A percentile compares a stretch with the other conserved stretches of the same genome.
These are phyloP conservation scores for Closterium sp. DNA, from an alignment of 139 green algal genomes.

Conservation along the genomic window DNA sequence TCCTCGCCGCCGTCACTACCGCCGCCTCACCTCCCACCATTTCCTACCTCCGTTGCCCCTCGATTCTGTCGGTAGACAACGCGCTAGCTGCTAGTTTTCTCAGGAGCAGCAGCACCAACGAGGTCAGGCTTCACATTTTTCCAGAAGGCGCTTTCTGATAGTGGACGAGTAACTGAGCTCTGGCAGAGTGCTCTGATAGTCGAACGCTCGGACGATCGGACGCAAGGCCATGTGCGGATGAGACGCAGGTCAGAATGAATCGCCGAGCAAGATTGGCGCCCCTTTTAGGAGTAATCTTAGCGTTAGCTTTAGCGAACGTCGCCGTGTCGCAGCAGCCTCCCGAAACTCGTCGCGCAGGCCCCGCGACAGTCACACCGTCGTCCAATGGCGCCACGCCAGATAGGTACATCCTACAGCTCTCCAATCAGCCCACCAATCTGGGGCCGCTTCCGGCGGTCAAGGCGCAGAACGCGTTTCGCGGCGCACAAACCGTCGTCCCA, in stretches of 20 bases:
- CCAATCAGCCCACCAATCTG: background rate
- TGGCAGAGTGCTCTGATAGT: too few relatives aligned
- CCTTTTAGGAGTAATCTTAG: background rate
- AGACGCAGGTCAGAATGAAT: background rate
- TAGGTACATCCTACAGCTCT: background rate
- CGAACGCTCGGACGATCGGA: too few relatives aligned
- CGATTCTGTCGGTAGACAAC: background rate
- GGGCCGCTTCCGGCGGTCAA: background rate
- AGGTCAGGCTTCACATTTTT: too few relatives aligned
- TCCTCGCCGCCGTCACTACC: background rate
- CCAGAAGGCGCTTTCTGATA: background rate
- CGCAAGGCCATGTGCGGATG: background rate
- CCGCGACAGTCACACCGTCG: background rate
- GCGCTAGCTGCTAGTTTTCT: background rate
- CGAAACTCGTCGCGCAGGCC: background rate
- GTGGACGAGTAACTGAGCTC: background rate
- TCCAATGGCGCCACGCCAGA: background rate
- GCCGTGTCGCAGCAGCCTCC: background rate
- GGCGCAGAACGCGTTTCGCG: background rate
- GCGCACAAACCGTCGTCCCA: background rate
- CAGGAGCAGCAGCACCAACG: background rate
- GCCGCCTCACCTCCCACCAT: background rate
- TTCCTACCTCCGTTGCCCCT: background rate
- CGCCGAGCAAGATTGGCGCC: background rate
- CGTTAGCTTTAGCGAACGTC: background rate